phyloP scores from a whole-genome alignment of 371 early-diverging fungal genomes.

The Saksenaea vasiformis region DNA sequence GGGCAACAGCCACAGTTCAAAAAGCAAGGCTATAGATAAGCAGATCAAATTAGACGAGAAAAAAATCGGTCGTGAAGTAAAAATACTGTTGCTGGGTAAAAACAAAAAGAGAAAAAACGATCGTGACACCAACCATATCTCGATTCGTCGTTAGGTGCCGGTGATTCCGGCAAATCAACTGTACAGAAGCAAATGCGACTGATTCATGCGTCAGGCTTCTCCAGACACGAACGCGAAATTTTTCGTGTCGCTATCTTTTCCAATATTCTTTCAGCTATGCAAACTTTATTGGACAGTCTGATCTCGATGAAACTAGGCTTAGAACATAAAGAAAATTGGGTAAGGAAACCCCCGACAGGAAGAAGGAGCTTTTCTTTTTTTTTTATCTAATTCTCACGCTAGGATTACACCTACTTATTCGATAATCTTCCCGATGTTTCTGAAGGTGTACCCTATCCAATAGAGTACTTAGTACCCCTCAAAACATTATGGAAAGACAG shows the following conservation, averaged over 20 bases:
- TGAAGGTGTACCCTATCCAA: slow-evolving; percentile 65
- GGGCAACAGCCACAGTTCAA: slow-evolving; percentile 27
- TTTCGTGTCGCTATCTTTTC: slow-evolving; percentile 86
- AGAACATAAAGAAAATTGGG: slow-evolving; percentile 60
- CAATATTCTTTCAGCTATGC: slow-evolving; percentile 86
- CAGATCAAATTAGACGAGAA: slow-evolving; percentile 76
- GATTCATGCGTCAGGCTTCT: slow-evolving; percentile 91
- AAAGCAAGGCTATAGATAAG: slow-evolving; percentile 79
- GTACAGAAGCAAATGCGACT: slow-evolving; percentile 96
- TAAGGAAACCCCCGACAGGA: slow-evolving; percentile 15
- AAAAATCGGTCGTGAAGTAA: slow-evolving; percentile 79
- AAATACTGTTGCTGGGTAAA: slow-evolving; percentile 85
- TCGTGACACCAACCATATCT: slow-evolving; percentile 1
- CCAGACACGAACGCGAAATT: slow-evolving; percentile 77
- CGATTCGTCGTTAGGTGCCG: slow-evolving; percentile 71
- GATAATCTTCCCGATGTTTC: slow-evolving; percentile 39
- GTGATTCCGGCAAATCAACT: slow-evolving; percentile 97
- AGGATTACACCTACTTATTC: slow-evolving; percentile 37
- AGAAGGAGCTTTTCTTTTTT: slow-evolving; percentile 12
- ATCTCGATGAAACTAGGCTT: slow-evolving; percentile 64
- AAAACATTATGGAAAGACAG: slow-evolving; percentile 74
- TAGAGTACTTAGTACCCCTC: slow-evolving; percentile 71
- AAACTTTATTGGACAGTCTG: slow-evolving; percentile 87
- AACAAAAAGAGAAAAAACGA: background rate
- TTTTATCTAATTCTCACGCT: background rate